These are phyloP conservation scores for Penicillium sp. DNA, from an alignment of 2,329 filamentous ascomycete genomes.

Conservation along the genomic window DNA sequence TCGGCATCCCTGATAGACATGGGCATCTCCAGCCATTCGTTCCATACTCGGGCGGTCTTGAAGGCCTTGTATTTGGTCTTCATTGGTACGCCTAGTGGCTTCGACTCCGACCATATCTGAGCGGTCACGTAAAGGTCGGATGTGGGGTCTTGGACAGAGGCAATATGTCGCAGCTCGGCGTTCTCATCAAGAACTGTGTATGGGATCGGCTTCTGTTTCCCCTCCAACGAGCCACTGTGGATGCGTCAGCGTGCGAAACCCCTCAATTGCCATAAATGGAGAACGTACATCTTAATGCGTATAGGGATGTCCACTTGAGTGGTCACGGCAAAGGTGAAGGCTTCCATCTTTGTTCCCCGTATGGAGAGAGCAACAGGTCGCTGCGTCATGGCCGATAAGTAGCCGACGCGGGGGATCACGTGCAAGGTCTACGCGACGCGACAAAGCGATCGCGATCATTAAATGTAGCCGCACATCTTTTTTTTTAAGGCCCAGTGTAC, in stretches of 20 bases:
- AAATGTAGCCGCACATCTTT: neutral
- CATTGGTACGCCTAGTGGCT: conserved; percentile 84
- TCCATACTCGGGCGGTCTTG: conserved; percentile 72
- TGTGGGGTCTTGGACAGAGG: conserved; percentile 75
- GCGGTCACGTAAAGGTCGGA: conserved; percentile 92
- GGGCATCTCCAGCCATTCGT: conserved; percentile 90
- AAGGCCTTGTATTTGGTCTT: conserved; percentile 94
- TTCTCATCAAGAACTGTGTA: conserved; percentile 75
- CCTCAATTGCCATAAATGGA: neutral
- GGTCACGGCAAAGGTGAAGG: conserved; percentile 92
- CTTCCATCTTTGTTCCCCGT: conserved; percentile 64
- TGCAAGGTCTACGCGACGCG: conserved; percentile 12
- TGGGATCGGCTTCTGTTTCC: conserved; percentile 69
- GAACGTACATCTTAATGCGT: conserved; percentile 60
- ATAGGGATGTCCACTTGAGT: conserved; percentile 74
- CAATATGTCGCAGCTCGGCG: conserved; percentile 79
- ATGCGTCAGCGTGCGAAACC: conserved; percentile 6
- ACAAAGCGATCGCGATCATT: neutral
- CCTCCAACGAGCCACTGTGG: conserved; percentile 69
- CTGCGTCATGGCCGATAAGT: conserved; percentile 12
- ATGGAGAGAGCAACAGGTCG: neutral
- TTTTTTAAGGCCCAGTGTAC: neutral
- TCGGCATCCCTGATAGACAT: conserved; percentile 81
- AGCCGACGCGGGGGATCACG: conserved; percentile 11
- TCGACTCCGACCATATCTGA: conserved; percentile 94